Conservation (phyloP, 2,329 filamentous ascomycete genomes). For the Aspergillus viridinutans region DNA sequence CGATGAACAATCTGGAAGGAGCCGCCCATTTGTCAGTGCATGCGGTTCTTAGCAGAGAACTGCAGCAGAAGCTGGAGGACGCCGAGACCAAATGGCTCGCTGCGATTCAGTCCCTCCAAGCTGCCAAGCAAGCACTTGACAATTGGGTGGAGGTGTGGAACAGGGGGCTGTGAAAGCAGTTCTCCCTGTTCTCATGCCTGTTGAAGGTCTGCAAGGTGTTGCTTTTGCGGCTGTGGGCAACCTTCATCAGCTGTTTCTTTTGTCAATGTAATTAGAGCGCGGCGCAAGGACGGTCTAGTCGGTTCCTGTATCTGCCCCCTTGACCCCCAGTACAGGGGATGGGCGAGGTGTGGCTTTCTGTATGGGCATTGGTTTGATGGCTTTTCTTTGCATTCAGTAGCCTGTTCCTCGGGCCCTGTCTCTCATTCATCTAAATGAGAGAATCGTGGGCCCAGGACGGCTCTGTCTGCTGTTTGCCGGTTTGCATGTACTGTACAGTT, state of each 20-base stretch:
- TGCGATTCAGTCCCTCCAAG: constrained; percentile 16
- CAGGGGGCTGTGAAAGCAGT: constrained; percentile 6
- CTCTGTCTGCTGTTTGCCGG: not conserved
- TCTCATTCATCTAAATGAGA: not conserved
- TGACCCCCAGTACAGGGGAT: not conserved
- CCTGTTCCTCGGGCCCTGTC: not conserved
- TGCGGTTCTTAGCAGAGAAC: constrained; percentile 56
- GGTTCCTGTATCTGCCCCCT: not conserved
- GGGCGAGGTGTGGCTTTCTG: not conserved
- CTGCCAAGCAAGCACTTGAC: constrained; percentile 16
- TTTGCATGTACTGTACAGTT: not conserved
- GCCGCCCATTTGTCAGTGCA: constrained; percentile 32
- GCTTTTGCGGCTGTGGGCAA: not conserved
- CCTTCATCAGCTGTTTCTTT: not conserved
- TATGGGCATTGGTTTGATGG: not conserved
- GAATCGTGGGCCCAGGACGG: not conserved
- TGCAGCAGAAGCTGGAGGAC: constrained; percentile 52
- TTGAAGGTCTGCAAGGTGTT: not conserved
- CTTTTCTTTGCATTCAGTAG: not conserved
- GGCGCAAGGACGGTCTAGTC: not conserved
- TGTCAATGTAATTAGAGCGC: not conserved
- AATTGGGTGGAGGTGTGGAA: constrained; percentile 19
- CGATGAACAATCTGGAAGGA: constrained; percentile 15
- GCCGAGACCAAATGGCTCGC: constrained; percentile 56
- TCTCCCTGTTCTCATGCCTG: not conserved